Conservation (phyloP, 139 green algal species). For the Chlorella sp. region DNA sequence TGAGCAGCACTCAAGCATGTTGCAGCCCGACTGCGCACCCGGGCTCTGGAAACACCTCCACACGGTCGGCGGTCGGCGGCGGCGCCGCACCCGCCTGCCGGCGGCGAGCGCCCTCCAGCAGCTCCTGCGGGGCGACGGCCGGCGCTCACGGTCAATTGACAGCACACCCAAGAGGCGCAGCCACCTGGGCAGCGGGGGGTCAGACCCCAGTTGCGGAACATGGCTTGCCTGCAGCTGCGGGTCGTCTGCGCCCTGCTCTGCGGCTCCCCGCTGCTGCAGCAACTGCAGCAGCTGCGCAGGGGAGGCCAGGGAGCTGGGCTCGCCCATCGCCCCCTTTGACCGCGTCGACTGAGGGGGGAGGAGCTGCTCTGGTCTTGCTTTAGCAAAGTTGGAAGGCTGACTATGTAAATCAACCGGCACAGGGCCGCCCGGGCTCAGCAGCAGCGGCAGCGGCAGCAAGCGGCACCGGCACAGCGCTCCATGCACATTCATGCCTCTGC, state of each 20-base stretch:
- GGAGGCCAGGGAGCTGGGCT: neutral
- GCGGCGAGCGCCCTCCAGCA: slow-evolving; percentile 4
- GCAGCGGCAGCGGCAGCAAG: no score
- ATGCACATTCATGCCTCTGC: no score
- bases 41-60: slow-evolving; percentile 24
- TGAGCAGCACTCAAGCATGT: no score
- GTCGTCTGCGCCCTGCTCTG: neutral
- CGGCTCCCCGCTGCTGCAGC: neutral
- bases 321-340: neutral
- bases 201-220: no score
- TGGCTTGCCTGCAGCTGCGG: slow-evolving; percentile 1
- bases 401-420: no score
- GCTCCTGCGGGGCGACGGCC: neutral
- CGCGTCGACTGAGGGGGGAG: neutral
- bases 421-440: no score
- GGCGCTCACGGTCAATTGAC: neutral
- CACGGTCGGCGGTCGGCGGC: neutral
- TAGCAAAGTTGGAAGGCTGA: no score
- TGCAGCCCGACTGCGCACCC: neutral
- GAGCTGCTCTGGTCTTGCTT: neutral
- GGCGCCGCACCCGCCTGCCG: neutral
- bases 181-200: neutral
- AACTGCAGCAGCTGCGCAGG: neutral
- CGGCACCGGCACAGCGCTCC: no score
- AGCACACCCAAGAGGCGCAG: neutral